These are phyloP conservation scores for Perkinsus marinus DNA, from an alignment of 169 alveolate genomes.

Conservation along the genomic window DNA sequence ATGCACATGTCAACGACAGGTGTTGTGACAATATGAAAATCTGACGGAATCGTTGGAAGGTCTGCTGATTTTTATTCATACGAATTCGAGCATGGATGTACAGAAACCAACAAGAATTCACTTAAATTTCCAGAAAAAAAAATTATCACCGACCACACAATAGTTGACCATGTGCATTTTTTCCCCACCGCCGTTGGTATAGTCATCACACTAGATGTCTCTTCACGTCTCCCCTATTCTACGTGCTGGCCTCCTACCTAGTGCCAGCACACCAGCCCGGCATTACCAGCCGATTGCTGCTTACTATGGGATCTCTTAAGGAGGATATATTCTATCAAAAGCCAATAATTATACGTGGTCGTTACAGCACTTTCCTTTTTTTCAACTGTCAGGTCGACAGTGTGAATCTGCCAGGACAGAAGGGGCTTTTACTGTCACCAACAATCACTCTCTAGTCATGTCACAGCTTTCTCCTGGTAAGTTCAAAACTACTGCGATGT, in stretches of 20 bases:
- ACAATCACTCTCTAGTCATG: constrained; percentile 26
- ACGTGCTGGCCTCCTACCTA: not conserved
- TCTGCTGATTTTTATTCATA: no score
- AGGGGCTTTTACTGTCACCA: constrained; percentile 28
- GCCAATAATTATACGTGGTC: constrained; percentile 21
- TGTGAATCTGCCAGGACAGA: constrained; percentile 25
- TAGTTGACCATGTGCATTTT: no score
- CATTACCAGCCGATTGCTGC: constrained; percentile 25
- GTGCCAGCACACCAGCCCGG: not conserved
- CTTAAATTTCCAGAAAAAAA: no score
- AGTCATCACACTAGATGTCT: not conserved
- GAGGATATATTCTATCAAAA: constrained; percentile 21
- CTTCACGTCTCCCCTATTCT: not conserved
- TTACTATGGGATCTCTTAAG: constrained; percentile 30
- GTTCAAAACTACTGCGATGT: not conserved
- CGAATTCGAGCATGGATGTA: no score
- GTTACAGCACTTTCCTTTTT: not conserved
- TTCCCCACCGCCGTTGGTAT: no score
- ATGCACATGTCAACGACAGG: no score
- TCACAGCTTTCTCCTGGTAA: constrained; percentile 29
- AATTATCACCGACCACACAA: no score
- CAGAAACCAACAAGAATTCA: no score
- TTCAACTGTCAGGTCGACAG: not conserved
- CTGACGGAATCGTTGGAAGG: no score
- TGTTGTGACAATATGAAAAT: no score